These are phyloP conservation scores for Marasmius sp. DNA, from an alignment of 1,284 basidiomycete genomes.

Conservation along the genomic window DNA sequence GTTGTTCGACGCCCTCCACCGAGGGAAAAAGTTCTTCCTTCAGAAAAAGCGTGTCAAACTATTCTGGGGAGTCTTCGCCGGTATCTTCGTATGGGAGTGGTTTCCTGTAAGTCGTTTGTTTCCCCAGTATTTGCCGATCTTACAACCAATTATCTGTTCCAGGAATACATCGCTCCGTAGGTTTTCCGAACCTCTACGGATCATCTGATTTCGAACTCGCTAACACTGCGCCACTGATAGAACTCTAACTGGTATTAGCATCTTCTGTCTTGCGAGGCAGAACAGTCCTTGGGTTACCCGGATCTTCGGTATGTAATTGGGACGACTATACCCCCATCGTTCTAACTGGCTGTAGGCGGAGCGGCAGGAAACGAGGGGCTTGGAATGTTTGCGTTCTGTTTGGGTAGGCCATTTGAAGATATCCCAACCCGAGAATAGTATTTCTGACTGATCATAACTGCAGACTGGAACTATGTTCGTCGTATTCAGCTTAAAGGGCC, in stretches of 20 bases:
- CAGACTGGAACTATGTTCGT: constrained; percentile 52
- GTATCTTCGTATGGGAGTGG: constrained; percentile 52
- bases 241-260: constrained; percentile 46
- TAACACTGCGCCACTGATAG: constrained; percentile 7
- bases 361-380: constrained; percentile 48
- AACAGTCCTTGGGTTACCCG: constrained; percentile 47
- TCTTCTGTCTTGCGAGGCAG: constrained; percentile 61
- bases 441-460: not conserved
- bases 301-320: constrained; percentile 46
- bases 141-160: constrained; percentile 16
- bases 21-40: constrained; percentile 9
- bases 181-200: not conserved
- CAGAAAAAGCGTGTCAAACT: constrained; percentile 33
- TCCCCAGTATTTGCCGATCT: constrained; percentile 38
- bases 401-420: constrained; percentile 33
- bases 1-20: constrained; percentile 17
- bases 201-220: not conserved
- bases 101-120: constrained; percentile 32
- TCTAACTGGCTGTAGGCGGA: constrained; percentile 26
- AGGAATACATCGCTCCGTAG: constrained; percentile 12
- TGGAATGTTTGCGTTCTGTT: constrained; percentile 48
- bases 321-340: not conserved
- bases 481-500: constrained; percentile 22
- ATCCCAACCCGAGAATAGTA: too few relatives aligned
- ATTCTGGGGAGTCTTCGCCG: constrained; percentile 39